These are phyloP conservation scores for Curvularia sp. DNA, from an alignment of 2,329 filamentous ascomycete genomes.

Conservation along the genomic window DNA sequence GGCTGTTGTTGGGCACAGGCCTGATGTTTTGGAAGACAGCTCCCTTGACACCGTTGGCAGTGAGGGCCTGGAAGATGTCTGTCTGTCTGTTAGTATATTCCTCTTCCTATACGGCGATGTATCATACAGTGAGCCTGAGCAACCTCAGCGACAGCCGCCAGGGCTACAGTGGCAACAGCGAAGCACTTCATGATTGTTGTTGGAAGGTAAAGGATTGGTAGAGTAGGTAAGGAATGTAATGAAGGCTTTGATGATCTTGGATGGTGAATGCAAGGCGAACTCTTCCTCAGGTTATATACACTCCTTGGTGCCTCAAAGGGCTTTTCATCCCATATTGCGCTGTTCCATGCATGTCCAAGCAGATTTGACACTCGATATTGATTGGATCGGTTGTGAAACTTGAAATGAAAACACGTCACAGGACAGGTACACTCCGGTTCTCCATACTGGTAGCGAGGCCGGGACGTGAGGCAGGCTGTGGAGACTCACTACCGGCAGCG, in stretches of 20 bases:
- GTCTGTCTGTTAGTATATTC: slow-evolving; percentile 13
- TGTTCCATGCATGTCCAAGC: slow-evolving; percentile 24
- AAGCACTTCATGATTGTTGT: slow-evolving; percentile 43
- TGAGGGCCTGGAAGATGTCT: slow-evolving; percentile 51
- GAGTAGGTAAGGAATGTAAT: slow-evolving; percentile 14
- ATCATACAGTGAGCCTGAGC: slow-evolving; percentile 48
- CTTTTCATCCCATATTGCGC: slow-evolving; percentile 32
- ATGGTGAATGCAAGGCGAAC: slow-evolving; percentile 15
- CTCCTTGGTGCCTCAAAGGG: slow-evolving; percentile 3
- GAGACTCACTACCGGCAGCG: slow-evolving; percentile 30
- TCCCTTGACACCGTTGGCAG: slow-evolving; percentile 47
- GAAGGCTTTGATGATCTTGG: slow-evolving; percentile 10
- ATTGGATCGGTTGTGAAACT: slow-evolving; percentile 34
- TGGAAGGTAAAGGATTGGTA: slow-evolving; percentile 10
- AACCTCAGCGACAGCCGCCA: slow-evolving; percentile 45
- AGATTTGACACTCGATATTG: slow-evolving; percentile 22
- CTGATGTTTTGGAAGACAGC: slow-evolving; percentile 47
- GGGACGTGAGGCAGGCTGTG: slow-evolving; percentile 27
- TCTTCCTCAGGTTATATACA: slow-evolving; percentile 35
- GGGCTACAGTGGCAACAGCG: slow-evolving; percentile 39
- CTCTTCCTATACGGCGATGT: background rate
- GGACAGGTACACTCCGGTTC: slow-evolving; percentile 17
- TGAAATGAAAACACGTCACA: slow-evolving; percentile 38
- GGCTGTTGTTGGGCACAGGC: slow-evolving; percentile 50
- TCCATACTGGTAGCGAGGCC: slow-evolving; percentile 30